Conservation (phyloP, 768 basidiomycete genomes). For the Termitomyces sp. region DNA sequence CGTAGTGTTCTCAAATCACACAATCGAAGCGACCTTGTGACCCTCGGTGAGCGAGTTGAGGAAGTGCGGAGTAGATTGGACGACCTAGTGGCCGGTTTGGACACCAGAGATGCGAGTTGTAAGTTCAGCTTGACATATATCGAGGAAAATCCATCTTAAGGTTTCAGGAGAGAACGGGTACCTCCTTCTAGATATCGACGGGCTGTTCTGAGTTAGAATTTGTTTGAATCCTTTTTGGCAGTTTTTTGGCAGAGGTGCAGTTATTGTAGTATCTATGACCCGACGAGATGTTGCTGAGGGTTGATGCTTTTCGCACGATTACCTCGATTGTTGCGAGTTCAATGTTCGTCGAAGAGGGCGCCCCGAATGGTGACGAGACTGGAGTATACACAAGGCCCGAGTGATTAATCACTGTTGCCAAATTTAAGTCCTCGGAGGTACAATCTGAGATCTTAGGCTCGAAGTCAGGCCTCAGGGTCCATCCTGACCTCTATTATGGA, state of each 20-base stretch:
- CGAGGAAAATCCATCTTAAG: neutral
- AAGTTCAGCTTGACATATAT: neutral
- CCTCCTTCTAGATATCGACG: neutral
- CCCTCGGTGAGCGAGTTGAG: conserved; percentile 50
- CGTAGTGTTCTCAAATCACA: conserved; percentile 51
- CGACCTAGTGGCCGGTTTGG: conserved; percentile 36
- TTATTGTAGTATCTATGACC: neutral
- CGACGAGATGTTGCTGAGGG: neutral
- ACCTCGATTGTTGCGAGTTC: neutral
- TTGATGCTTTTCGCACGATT: neutral
- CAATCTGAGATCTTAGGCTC: no score
- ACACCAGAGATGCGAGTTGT: conserved; percentile 3
- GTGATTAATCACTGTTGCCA: no score
- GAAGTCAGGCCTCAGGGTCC: no score
- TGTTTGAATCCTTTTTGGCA: neutral
- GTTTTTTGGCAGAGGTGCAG: no score
- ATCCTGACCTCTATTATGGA: no score
- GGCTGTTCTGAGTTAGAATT: neutral
- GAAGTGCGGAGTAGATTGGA: conserved; percentile 48
- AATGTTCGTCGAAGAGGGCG: neutral
- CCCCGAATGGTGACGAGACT: neutral
- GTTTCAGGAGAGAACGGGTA: neutral
- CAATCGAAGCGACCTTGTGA: conserved; percentile 46
- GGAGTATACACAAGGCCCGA: no score
- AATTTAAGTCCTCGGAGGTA: no score